Conservation (phyloP, 1,284 basidiomycete species). For the Moesziomyces globuligerus region DNA sequence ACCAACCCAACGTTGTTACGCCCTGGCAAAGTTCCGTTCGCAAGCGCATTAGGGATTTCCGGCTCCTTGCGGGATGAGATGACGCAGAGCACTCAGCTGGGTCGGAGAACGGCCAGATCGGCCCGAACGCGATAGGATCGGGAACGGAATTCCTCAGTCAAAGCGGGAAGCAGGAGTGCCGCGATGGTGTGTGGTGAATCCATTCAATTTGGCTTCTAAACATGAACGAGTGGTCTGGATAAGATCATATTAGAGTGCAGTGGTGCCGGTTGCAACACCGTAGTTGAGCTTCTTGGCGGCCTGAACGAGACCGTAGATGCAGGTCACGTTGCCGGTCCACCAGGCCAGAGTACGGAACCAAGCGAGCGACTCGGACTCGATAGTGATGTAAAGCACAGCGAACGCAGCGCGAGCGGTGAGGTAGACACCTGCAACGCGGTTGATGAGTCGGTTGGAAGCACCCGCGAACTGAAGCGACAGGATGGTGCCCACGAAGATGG, state of each 20-base stretch:
- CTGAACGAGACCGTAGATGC: constrained; percentile 40
- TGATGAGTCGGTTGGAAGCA: constrained; percentile 40
- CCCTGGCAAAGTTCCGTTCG: too few relatives aligned
- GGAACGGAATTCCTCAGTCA: too few relatives aligned
- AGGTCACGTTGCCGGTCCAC: constrained; percentile 47
- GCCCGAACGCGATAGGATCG: too few relatives aligned
- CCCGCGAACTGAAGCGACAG: constrained; percentile 46
- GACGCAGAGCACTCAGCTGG: too few relatives aligned
- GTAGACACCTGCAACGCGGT: constrained; percentile 41
- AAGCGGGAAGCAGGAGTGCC: too few relatives aligned
- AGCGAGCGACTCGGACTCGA: constrained; percentile 15
- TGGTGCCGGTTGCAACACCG: constrained; percentile 25
- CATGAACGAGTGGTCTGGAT: too few relatives aligned
- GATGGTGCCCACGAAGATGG: constrained; percentile 43
- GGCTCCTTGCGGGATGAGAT: too few relatives aligned
- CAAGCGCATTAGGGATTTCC: too few relatives aligned
- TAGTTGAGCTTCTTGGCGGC: constrained; percentile 46
- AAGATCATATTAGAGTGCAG: constrained; percentile 23
- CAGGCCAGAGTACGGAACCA: constrained; percentile 33
- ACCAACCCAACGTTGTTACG: too few relatives aligned
- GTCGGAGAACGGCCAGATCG: too few relatives aligned
- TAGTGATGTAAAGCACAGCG: constrained; percentile 33
- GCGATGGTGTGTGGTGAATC: too few relatives aligned
- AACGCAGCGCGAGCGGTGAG: constrained; percentile 35
- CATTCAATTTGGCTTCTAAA: too few relatives aligned